Conservation (phyloP, 371 early-diverging fungal genomes). For the Saksenaea vasiformis region DNA sequence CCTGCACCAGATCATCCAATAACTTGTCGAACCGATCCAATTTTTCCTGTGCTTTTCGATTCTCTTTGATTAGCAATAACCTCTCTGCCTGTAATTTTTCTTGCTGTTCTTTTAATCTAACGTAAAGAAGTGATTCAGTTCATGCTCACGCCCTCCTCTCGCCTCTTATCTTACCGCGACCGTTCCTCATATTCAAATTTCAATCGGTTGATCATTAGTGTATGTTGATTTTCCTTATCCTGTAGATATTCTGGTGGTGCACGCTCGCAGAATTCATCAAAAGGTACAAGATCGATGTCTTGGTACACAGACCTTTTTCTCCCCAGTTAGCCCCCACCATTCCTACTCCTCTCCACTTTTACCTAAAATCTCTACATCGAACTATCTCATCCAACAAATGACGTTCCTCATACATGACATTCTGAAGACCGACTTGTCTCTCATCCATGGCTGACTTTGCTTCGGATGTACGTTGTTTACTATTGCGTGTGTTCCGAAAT, state of each 20-base stretch:
- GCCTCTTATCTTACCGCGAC: slow-evolving; percentile 24
- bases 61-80: slow-evolving; percentile 40
- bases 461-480: slow-evolving; percentile 43
- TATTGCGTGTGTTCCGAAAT: slow-evolving; percentile 25
- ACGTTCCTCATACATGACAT: slow-evolving; percentile 50
- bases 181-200: slow-evolving; percentile 46
- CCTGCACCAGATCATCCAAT: slow-evolving; percentile 46
- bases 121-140: neutral
- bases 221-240: slow-evolving; percentile 37
- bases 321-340: neutral
- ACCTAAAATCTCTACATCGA: slow-evolving; percentile 47
- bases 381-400: slow-evolving; percentile 50
- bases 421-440: slow-evolving; percentile 41
- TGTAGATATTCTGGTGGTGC: slow-evolving; percentile 35
- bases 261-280: slow-evolving; percentile 35
- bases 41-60: slow-evolving; percentile 42
- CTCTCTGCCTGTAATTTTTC: slow-evolving; percentile 38
- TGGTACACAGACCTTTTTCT: slow-evolving; percentile 46
- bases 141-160: neutral
- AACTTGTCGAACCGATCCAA: slow-evolving; percentile 44
- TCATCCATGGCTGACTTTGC: slow-evolving; percentile 47
- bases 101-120: slow-evolving; percentile 43
- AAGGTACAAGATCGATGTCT: slow-evolving; percentile 44
- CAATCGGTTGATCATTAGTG: slow-evolving; percentile 45
- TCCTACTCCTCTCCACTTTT: neutral